Base-by-base conservation (phyloP, 441 rosid species). In the Pelargonium cotyledonis region DNA sequence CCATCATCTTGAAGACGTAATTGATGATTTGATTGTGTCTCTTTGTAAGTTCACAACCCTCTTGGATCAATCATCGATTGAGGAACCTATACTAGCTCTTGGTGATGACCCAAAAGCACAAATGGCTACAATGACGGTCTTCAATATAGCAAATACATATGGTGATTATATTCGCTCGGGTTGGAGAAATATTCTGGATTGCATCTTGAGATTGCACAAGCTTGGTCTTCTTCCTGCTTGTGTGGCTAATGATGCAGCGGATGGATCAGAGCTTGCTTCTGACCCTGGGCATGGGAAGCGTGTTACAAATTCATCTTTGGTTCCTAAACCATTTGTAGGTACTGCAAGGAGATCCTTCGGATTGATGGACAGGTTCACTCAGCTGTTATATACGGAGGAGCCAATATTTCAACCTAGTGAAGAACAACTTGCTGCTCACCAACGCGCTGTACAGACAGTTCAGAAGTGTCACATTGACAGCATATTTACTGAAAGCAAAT, bases 191-290 rank as follows among this genome's bases (percentile, higher is more conserved):
- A 94, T 94, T 70, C 81, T 94, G 77, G 96, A 94, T 79, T 94
- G 99, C 83, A 88, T 94, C 73, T 81, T 94, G 68, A 84, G 96
- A 73, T 81, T 94, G 73, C 97, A 91, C 89, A 95, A 91, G 78
- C 92, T 88, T 63, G 99, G 99, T 72, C 96, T 91, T 85, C 92
- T 95, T 68, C 97, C 99, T 72, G 97, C 99, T 69, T 92, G 95
- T 71, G 96, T 91, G 64, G 97, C 96, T 68, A 91, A 92, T 84
- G 97, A 91, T 83, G 92, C 95, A 63, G 92, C 96, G 70, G 99
- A 91, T 75, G 99, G 88, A 77, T 86, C 96, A 10, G 96, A 95
- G 82, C 74, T 83, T 77, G 78, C 96, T 75, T 75, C 95, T 67
- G 99, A 91, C 57, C 85, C 84, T 49, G 78, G 82, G 65, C 96